These are phyloP conservation scores for Serendipita sp. DNA, from an alignment of 1,284 basidiomycete species.

Conservation along the genomic window DNA sequence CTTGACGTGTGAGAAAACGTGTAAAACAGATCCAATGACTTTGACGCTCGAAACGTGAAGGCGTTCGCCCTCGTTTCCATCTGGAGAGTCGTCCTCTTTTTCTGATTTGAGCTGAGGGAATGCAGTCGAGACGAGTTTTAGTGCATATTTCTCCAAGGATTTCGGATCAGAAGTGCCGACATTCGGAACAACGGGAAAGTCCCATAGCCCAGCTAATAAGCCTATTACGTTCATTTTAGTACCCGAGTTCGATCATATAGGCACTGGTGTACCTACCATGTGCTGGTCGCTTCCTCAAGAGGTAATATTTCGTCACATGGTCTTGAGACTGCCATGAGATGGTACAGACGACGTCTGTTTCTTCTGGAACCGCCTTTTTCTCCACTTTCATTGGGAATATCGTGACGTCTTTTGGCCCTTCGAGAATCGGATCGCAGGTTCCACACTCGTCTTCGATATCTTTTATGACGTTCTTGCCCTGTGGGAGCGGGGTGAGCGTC, in stretches of 20 bases:
- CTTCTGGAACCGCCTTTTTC: constrained; percentile 73
- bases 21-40: constrained; percentile 51
- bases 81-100: constrained; percentile 7
- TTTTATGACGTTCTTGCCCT: constrained; percentile 16
- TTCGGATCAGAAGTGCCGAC: constrained; percentile 20
- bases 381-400: constrained; percentile 78
- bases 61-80: constrained; percentile 9
- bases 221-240: constrained; percentile 31
- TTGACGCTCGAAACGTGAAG: constrained; percentile 33
- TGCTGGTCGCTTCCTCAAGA: constrained; percentile 70
- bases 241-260: neutral
- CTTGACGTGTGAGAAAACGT: constrained; percentile 82
- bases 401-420: constrained; percentile 32
- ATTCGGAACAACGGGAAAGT: constrained; percentile 52
- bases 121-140: constrained; percentile 21
- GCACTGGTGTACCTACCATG: constrained; percentile 38
- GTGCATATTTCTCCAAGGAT: constrained; percentile 23
- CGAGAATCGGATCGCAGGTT: constrained; percentile 54
- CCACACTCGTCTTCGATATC: constrained; percentile 68
- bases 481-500: constrained; percentile 7
- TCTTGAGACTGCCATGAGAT: constrained; percentile 53
- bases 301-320: constrained; percentile 38
- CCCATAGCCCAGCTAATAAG: constrained; percentile 74
- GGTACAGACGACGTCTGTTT: constrained; percentile 74
- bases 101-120: constrained; percentile 12